phyloP scores from a whole-genome alignment of 176 grass and related monocot genomes.

The Aegilops bicornis region DNA sequence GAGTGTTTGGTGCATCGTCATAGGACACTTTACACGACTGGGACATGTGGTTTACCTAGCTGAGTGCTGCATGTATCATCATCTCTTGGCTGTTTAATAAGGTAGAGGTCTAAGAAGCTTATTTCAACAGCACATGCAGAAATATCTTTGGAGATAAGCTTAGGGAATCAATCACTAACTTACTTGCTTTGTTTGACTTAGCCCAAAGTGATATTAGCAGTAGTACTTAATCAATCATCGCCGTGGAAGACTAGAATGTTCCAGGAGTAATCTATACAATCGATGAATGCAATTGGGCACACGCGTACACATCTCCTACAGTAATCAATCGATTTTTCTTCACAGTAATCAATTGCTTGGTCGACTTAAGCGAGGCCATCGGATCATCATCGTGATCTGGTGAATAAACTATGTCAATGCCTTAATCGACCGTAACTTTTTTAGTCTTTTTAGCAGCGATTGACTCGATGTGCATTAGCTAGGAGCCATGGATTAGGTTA shows the following conservation, averaged over 20 bases:
- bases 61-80: neutral
- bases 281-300: neutral
- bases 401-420: neutral
- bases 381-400: neutral
- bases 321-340: neutral
- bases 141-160: neutral
- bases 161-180: neutral
- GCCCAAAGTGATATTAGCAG: neutral
- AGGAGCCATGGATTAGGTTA: neutral
- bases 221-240: neutral
- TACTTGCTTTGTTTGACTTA: neutral
- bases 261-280: neutral
- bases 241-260: neutral
- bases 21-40: neutral
- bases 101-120: neutral
- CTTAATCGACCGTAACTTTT: neutral
- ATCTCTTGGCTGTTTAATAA: neutral
- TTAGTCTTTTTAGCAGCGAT: neutral
- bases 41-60: constrained; percentile 5
- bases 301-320: neutral
- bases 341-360: neutral
- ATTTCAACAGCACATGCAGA: constrained; percentile 16
- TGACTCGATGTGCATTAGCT: neutral
- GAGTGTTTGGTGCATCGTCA: neutral
- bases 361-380: neutral